Percentiles rank a stretch among this genome's conserved stretches.
These are phyloP conservation scores for Coleophoma cylindrospora DNA, from an alignment of 2,329 filamentous ascomycete genomes.

Conservation along the genomic window DNA sequence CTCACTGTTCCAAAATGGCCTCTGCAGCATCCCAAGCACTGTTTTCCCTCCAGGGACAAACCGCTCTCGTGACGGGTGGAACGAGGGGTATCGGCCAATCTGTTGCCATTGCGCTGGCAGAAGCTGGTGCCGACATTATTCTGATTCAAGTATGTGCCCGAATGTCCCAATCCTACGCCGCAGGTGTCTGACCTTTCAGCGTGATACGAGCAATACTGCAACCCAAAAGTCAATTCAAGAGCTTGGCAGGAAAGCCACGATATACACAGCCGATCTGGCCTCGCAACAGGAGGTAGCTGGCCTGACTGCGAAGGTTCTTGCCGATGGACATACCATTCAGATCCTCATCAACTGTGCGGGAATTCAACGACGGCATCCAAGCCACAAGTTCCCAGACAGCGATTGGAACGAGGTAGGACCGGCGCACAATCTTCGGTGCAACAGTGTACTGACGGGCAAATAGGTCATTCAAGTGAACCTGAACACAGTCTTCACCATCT, in stretches of 20 bases:
- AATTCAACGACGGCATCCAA: conserved; percentile 75
- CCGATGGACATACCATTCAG: conserved; percentile 60
- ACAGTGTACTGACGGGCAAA: background rate
- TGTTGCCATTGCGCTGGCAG: conserved; percentile 30
- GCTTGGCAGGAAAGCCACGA: conserved; percentile 59
- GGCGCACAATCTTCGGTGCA: too few species aligned
- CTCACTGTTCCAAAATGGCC: conserved; percentile 10
- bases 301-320: conserved; percentile 56
- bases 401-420: conserved; percentile 65
- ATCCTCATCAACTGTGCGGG: conserved; percentile 85
- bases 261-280: conserved; percentile 68
- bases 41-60: conserved; percentile 31
- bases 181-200: conserved; percentile 10
- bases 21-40: conserved; percentile 14
- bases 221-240: conserved; percentile 60
- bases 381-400: conserved; percentile 67
- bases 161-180: background rate
- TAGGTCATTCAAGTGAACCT: conserved; percentile 83
- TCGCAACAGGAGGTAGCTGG: conserved; percentile 53
- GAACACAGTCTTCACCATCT: conserved; percentile 72
- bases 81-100: conserved; percentile 33
- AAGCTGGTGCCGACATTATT: conserved; percentile 33
- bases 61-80: conserved; percentile 30
- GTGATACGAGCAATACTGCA: conserved; percentile 21
- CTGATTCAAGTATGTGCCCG: conserved; percentile 29